Evolutionary conservation across 2,329 filamentous ascomycete species (phyloP).

Genomic region (Arthrobotrys conoides): DNA sequence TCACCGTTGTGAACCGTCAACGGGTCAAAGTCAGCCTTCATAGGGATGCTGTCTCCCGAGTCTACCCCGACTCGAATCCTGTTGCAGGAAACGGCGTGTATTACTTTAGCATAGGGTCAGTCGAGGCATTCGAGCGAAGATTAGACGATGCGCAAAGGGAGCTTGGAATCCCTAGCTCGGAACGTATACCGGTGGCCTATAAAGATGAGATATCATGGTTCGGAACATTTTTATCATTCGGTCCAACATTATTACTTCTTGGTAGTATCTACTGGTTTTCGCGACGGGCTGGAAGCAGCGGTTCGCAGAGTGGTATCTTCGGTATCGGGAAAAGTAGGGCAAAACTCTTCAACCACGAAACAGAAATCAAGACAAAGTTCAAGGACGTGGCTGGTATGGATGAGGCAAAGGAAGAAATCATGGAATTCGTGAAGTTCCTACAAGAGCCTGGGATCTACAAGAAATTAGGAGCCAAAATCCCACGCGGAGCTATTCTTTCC

Average conservation of each 20-base stretch:
- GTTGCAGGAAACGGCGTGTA: conserved; percentile 76
- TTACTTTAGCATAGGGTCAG: conserved; percentile 96
- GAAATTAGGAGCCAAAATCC: conserved; percentile 96
- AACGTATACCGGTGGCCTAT: conserved; percentile 94
- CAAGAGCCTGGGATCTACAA: conserved; percentile 94
- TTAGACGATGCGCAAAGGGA: conserved; percentile 90
- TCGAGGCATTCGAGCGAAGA: conserved; percentile 90
- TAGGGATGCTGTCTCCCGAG: conserved; percentile 78
- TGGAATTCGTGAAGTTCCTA: conserved; percentile 98
- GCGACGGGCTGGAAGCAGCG: conserved; percentile 79
- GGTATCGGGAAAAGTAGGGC: conserved; percentile 96
- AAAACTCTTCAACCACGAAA: conserved; percentile 98
- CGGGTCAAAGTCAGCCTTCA: conserved; percentile 85
- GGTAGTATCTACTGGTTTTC: conserved; percentile 85
- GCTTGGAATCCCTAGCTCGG: conserved; percentile 84
- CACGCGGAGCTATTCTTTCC: conserved; percentile 93
- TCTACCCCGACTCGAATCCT: conserved; percentile 83
- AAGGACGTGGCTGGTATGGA: conserved; percentile 97
- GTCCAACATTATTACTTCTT: conserved; percentile 87
- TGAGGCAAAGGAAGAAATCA: conserved; percentile 97
- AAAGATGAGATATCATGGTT: conserved; percentile 80
- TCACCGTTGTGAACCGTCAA: conserved; percentile 82
- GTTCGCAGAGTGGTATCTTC: conserved; percentile 83
- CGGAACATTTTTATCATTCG: conserved; percentile 82
- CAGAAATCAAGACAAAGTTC: conserved; percentile 96